Evolutionary conservation across 2,329 filamentous ascomycete genomes (phyloP).

Genomic region (Davidsoniella eucalypti): DNA sequence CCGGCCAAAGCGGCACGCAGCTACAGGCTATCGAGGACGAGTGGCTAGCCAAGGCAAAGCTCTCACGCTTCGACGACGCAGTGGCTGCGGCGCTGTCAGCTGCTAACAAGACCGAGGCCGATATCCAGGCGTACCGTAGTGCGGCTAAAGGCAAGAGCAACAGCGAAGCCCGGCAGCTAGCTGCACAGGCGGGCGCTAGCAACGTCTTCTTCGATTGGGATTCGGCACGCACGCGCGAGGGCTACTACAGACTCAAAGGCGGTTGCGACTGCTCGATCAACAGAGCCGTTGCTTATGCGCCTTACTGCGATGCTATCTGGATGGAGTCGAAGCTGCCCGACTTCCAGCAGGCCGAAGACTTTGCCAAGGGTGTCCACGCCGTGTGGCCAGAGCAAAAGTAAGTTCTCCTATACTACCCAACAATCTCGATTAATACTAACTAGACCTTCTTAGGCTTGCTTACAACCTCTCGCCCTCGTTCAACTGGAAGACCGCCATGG

Average conservation of each 20-base stretch:
- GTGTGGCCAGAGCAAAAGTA: slow-evolving; percentile 95
- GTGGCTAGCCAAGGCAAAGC: slow-evolving; percentile 62
- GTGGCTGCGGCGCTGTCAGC: slow-evolving; percentile 68
- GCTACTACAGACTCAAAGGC: slow-evolving; percentile 84
- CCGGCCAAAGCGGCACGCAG: slow-evolving; percentile 62
- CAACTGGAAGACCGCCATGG: slow-evolving; percentile 99
- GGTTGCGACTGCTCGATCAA: slow-evolving; percentile 85
- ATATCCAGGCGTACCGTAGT: slow-evolving; percentile 48
- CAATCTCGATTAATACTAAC: slow-evolving; percentile 5
- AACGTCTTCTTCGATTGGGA: slow-evolving; percentile 93
- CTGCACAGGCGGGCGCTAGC: slow-evolving; percentile 47
- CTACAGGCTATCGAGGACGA: slow-evolving; percentile 85
- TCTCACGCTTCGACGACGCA: slow-evolving; percentile 83
- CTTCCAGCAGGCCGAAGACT: slow-evolving; percentile 78
- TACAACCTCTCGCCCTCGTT: slow-evolving; percentile 98
- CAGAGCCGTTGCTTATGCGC: slow-evolving; percentile 78
- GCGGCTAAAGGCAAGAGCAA: slow-evolving; percentile 72
- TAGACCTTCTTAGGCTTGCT: slow-evolving; percentile 45
- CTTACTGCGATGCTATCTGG: slow-evolving; percentile 93
- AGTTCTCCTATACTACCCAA: slow-evolving; percentile 20
- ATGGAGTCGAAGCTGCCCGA: slow-evolving; percentile 98
- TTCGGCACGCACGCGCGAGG: slow-evolving; percentile 77
- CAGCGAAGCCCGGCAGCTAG: slow-evolving; percentile 62
- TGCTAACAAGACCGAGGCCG: slow-evolving; percentile 46
- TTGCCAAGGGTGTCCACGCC: slow-evolving; percentile 82